phyloP scores from a whole-genome alignment of 306 rosid genomes.

The Prunus mira region DNA sequence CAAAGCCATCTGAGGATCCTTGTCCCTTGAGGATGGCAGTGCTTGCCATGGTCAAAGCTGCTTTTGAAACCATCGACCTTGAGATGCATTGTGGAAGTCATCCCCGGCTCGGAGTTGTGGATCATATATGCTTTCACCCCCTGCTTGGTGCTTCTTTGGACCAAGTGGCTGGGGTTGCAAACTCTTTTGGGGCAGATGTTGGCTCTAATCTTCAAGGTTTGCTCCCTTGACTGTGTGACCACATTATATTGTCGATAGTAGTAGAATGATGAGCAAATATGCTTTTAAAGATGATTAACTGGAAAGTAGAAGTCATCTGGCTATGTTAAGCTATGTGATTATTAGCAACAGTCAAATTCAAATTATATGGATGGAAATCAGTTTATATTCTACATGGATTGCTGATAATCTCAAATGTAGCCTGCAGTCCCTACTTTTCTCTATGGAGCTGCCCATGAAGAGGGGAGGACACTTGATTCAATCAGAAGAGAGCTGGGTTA shows the following conservation, averaged over 20 bases:
- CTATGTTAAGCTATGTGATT: too few relatives aligned
- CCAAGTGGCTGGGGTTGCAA: constrained; percentile 59
- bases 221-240: constrained; percentile 5
- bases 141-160: constrained; percentile 57
- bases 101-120: constrained; percentile 88
- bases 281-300: too few relatives aligned
- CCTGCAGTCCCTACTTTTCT: constrained; percentile 74
- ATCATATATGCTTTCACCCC: constrained; percentile 89
- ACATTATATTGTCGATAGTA: not conserved
- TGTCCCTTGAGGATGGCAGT: constrained; percentile 62
- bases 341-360: not conserved
- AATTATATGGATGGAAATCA: too few relatives aligned
- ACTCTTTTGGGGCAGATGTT: constrained; percentile 49
- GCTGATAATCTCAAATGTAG: constrained; percentile 23
- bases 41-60: constrained; percentile 77
- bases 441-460: constrained; percentile 83
- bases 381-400: not conserved
- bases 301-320: too few relatives aligned
- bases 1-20: constrained; percentile 19
- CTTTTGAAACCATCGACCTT: constrained; percentile 57
- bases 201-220: constrained; percentile 74
- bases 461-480: constrained; percentile 61
- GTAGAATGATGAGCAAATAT: not conserved
- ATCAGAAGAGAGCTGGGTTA: constrained; percentile 77
- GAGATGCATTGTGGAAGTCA: constrained; percentile 72